Conservation (phyloP, 148 eudicot species). For the Amaranthus cruentus region DNA sequence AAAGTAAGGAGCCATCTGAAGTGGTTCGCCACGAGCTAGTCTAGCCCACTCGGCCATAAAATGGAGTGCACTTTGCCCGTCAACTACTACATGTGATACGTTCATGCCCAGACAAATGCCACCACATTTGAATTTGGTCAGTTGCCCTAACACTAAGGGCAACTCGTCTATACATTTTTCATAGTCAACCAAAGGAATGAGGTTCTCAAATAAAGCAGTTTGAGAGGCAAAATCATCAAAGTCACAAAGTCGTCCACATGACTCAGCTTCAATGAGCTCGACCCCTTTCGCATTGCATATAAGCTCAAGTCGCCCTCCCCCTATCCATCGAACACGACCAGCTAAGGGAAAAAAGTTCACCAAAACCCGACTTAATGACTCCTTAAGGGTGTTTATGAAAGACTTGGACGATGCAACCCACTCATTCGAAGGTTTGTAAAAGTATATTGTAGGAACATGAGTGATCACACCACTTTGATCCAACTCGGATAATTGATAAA, state of each 20-base stretch:
- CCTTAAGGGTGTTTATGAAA: conserved; percentile 32
- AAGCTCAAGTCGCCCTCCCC: conserved; percentile 37
- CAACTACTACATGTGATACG: conserved; percentile 34
- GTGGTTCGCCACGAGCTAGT: conserved; percentile 33
- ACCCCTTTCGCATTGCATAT: conserved; percentile 30
- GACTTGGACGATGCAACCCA: conserved; percentile 24
- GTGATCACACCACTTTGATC: conserved; percentile 53
- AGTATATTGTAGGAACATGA: conserved; percentile 55
- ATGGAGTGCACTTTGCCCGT: conserved; percentile 38
- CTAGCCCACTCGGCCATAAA: conserved; percentile 43
- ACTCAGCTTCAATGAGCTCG: conserved; percentile 37
- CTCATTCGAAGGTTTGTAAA: conserved; percentile 33
- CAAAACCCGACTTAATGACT: conserved; percentile 38
- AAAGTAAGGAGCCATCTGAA: conserved; percentile 23
- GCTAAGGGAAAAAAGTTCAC: conserved; percentile 43
- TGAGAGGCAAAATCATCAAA: conserved; percentile 29
- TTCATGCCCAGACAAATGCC: conserved; percentile 33
- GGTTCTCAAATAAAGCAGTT: conserved; percentile 20
- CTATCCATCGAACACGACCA: conserved; percentile 28
- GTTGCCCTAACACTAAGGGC: conserved; percentile 34
- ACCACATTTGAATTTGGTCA: conserved; percentile 35
- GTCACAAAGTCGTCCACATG: conserved; percentile 16
- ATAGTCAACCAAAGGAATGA: conserved; percentile 32
- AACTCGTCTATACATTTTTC: conserved; percentile 35
- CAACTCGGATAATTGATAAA: conserved; percentile 41